Evolutionary conservation across 2,329 filamentous ascomycete genomes (phyloP), one percentile per base, ranked within the genome.

Genomic region (Xylaria sp.): DNA sequence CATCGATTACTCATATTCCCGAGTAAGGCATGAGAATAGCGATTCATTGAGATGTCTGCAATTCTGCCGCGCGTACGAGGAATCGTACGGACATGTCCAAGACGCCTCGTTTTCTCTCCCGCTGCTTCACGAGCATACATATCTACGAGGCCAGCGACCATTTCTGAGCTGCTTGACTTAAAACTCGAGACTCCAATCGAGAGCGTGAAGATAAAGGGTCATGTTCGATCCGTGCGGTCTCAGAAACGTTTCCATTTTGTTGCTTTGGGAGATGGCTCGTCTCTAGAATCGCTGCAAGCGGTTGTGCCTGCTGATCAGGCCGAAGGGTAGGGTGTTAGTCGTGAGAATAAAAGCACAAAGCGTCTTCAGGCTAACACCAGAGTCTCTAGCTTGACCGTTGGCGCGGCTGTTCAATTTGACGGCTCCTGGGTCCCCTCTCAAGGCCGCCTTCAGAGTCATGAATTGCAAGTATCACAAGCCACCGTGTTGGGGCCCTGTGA

Each of bases 231-330:
- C 3, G 87, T 96, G 61, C 84, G 93, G 63, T 90, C 91, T 73
- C 92, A 95, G 79, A 96, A 97, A 73, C 83, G 83, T 19, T 80
- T 89, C 61, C 87, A 89, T 4, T 97, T 99, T 76, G 88, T 92
- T 55, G 84, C 91, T 61, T 80, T 97, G 55, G 88, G 88, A 9
- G 94, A 99, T 78, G 94, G 94, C 50, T 95, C 92, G 10, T 91
- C 89, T 48, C 79, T 90, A 66, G 80, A 87, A 63, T 80, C 90
- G 34, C 74, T 97, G 58, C 94, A 99, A 76, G 91, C 88, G 51
- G 85, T 96, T 52, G 77, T 96, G 66, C 84, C 84, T 57, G 87
- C 89, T 64, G 79, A 83, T 52, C 80, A 91, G 70, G 86, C 88
- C 66, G 80, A 86, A 75, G 84, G 86, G 91, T 95, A 81, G 86